These are phyloP conservation scores for Cytospora mali DNA, from an alignment of 2,329 filamentous ascomycete genomes.

Conservation along the genomic window DNA sequence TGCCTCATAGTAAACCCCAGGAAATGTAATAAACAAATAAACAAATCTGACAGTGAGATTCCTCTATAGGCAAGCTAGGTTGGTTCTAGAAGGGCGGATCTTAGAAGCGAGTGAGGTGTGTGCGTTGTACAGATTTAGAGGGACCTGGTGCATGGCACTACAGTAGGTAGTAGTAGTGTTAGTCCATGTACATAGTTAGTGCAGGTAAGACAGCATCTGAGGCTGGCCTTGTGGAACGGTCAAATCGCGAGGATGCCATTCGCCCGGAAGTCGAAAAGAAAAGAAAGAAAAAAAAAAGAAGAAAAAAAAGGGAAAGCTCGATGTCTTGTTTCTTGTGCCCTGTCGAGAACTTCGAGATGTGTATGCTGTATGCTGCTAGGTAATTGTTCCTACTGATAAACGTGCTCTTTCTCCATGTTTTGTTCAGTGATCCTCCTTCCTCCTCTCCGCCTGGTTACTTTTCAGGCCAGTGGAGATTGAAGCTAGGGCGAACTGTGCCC, in stretches of 20 bases:
- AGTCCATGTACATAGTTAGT: neutral
- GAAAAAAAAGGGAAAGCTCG: too few relatives aligned
- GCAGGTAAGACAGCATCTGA: conserved; percentile 20
- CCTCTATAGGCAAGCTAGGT: neutral
- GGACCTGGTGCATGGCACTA: neutral
- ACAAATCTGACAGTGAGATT: neutral
- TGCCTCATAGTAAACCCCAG: conserved; percentile 20
- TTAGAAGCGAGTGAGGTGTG: neutral
- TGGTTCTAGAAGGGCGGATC: conserved; percentile 15
- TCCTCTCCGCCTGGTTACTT: neutral
- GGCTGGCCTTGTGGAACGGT: conserved; percentile 18
- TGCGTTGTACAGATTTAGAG: conserved; percentile 4
- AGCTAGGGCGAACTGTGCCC: conserved; percentile 6
- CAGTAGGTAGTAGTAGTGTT: neutral
- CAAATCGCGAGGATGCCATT: conserved; percentile 17
- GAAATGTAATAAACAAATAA: neutral
- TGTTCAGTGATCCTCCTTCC: too few relatives aligned
- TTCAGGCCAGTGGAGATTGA: conserved; percentile 13
- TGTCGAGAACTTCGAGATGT: too few relatives aligned
- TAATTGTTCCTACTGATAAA: conserved; percentile 7
- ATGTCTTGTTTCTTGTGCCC: too few relatives aligned
- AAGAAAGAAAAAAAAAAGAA: too few relatives aligned
- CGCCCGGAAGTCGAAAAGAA: conserved; percentile 12
- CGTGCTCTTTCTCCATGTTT: too few relatives aligned
- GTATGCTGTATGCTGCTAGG: neutral